phyloP scores from a whole-genome alignment of 2,329 filamentous ascomycete genomes.

The Bipolaris oryzae region DNA sequence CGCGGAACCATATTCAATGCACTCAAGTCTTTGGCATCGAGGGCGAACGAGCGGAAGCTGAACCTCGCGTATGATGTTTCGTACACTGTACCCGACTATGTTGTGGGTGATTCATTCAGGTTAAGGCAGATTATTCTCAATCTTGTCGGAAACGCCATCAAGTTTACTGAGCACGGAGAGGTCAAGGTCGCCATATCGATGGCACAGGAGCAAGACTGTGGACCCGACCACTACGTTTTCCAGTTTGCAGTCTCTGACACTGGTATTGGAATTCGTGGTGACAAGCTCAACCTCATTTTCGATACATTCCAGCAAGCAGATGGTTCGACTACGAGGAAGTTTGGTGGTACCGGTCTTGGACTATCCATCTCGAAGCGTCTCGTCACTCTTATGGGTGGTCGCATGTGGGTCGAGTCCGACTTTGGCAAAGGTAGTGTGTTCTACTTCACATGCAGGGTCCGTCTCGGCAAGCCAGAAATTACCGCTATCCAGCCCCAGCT shows the following conservation, averaged over 20 bases:
- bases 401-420: constrained; percentile 93
- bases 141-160: constrained; percentile 96
- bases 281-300: constrained; percentile 96
- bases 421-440: constrained; percentile 92
- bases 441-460: constrained; percentile 93
- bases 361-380: constrained; percentile 94
- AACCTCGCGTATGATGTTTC: constrained; percentile 94
- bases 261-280: constrained; percentile 92
- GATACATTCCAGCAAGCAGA: constrained; percentile 99
- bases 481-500: constrained; percentile 81
- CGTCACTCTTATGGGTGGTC: constrained; percentile 94
- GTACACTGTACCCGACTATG: constrained; percentile 90
- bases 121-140: constrained; percentile 96
- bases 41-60: constrained; percentile 93
- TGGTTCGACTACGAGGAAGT: constrained; percentile 93
- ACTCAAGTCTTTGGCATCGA: constrained; percentile 93
- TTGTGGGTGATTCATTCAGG: constrained; percentile 95
- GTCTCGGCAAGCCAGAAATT: constrained; percentile 79
- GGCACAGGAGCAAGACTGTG: constrained; percentile 68
- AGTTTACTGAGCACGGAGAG: constrained; percentile 96
- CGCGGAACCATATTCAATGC: constrained; percentile 96
- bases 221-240: constrained; percentile 82
- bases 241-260: constrained; percentile 97
- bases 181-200: constrained; percentile 91
- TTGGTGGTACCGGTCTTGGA: constrained; percentile 91